Conservation (phyloP, 306 rosid genomes). For the Inga laurina region DNA sequence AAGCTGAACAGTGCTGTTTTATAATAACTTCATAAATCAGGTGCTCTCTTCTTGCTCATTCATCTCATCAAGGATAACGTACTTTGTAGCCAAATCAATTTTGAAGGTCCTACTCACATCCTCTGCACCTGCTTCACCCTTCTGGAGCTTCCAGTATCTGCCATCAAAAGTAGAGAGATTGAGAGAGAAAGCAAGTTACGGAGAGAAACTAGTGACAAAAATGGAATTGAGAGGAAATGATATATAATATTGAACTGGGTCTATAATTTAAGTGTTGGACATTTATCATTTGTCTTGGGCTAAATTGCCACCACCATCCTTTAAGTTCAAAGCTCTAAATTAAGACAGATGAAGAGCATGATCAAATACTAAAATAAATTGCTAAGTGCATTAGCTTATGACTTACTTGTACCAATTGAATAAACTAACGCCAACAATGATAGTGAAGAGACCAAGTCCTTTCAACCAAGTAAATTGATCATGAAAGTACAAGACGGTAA, state of each 20-base stretch:
- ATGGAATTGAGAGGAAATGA: conserved; percentile 19
- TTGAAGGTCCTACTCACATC: conserved; percentile 36
- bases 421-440: too few species aligned
- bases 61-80: conserved; percentile 86
- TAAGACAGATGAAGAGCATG: too few species aligned
- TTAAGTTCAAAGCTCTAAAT: too few species aligned
- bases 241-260: background rate
- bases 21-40: conserved; percentile 44
- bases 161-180: background rate
- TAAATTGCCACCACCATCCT: too few species aligned
- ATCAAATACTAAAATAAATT: too few species aligned
- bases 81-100: conserved; percentile 61
- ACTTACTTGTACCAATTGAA: too few species aligned
- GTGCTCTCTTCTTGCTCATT: conserved; percentile 64
- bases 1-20: conserved; percentile 23
- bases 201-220: background rate
- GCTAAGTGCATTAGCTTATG: too few species aligned
- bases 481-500: conserved; percentile 51
- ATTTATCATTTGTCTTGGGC: too few species aligned
- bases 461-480: conserved; percentile 11
- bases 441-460: background rate
- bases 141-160: conserved; percentile 80
- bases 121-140: conserved; percentile 46
- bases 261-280: background rate
- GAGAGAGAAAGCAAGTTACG: background rate